Base-by-base conservation (phyloP, 2,329 filamentous ascomycete species). In the Clonostachys byssicola region DNA sequence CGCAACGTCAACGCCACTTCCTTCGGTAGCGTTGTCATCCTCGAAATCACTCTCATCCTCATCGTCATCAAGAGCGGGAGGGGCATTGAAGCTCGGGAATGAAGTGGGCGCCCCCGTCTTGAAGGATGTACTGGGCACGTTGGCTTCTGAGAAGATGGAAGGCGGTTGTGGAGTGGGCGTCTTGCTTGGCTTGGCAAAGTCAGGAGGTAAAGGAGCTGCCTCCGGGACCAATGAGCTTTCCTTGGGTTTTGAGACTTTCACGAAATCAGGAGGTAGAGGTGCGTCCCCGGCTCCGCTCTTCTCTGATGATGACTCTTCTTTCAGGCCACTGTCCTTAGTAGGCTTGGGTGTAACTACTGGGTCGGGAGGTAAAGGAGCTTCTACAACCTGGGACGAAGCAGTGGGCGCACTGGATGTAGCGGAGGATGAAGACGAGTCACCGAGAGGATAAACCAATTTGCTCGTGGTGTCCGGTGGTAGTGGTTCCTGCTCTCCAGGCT, bases 1-100 rank as follows among this genome's bases (percentile, higher is more conserved):
- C n/a, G 75, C 75, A 42, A 86, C 76, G 60, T 86, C 82, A 43
- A 85, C 72, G 20, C 81, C 83, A 51, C 82, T 86, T 13, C 81
- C 82, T 56, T 80, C 78, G 1, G 70, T 74, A 7, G 59, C 73
- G 33, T 77, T 74, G 4, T 73, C 74, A 12, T 75, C 75, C 17
- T 71, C 68, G 6, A 67, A 63, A 23, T 72, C 67, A 9, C 70
- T 69, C n/a, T 71, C 68, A 3, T 66, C 64, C 1, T 71, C 71
- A 12, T 44, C 42, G 13, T 43, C 42, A 16, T 43, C 42, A 14
- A 43, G 42, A 13, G 30, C 20, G 12, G 23, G 30, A 8, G 30
- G 23, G 12, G 20, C 43, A 13, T 20, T 18, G 12, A 35, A 35
- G 10, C 16, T 17, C 5, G 23, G 23, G 12, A 70, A 57, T 5